Conservation (phyloP, 306 rosid species). For the Cucurbita maxima region DNA sequence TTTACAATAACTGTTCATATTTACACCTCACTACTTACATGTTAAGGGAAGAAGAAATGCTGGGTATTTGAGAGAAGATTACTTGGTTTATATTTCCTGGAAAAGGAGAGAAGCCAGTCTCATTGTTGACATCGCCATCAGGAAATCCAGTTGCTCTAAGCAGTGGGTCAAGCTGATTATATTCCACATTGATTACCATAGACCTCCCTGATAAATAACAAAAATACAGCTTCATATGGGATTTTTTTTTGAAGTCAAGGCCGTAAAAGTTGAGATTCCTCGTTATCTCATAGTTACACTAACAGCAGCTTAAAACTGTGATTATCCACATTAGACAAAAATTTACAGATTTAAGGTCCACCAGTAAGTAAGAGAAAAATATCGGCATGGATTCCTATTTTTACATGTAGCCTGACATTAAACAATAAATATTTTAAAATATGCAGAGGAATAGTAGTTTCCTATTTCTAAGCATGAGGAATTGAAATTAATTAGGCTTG, state of each 20-base stretch:
- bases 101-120: constrained; percentile 86
- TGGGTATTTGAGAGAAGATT: constrained; percentile 21
- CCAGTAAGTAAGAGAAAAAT: background rate
- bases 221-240: background rate
- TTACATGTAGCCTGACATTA: background rate
- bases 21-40: background rate
- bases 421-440: background rate
- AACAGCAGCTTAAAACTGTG: background rate
- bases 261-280: background rate
- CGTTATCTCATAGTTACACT: background rate
- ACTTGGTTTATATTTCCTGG: constrained; percentile 98
- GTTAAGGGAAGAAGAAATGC: background rate
- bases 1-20: background rate
- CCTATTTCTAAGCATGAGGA: background rate
- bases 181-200: constrained; percentile 95
- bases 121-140: constrained; percentile 74
- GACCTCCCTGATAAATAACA: constrained; percentile 48
- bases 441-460: background rate
- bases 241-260: background rate
- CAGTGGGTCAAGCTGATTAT: constrained; percentile 97
- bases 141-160: constrained; percentile 86
- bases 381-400: background rate
- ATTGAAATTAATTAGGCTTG: background rate
- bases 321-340: background rate
- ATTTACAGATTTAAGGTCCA: background rate